Conservation (phyloP, 2,329 filamentous ascomycete genomes). For the Trichophaea hybrida region DNA sequence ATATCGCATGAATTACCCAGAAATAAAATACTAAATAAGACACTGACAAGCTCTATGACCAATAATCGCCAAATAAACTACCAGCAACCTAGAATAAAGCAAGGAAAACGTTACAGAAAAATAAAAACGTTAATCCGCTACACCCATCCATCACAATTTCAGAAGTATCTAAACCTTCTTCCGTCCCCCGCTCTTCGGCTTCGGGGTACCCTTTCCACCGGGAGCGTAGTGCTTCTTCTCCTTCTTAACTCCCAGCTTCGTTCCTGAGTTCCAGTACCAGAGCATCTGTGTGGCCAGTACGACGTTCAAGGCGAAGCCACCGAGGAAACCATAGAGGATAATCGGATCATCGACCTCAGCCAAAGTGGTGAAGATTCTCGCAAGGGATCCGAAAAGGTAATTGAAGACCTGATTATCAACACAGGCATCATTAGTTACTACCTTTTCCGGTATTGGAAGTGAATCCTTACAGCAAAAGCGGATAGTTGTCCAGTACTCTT, state of each 20-base stretch:
- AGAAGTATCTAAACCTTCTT: not conserved
- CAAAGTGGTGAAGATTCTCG: conserved; percentile 91
- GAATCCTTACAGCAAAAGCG: conserved; percentile 68
- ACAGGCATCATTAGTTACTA: conserved; percentile 29
- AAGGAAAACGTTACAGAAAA: not conserved
- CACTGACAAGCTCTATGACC: no score
- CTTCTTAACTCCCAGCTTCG: conserved; percentile 6
- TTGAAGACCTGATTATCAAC: conserved; percentile 65
- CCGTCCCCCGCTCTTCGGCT: conserved; percentile 13
- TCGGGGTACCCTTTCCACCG: conserved; percentile 12
- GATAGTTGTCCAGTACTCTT: conserved; percentile 90
- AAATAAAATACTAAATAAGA: no score
- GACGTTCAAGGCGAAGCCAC: conserved; percentile 77
- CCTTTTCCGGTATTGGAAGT: not conserved
- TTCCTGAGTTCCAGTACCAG: conserved; percentile 71
- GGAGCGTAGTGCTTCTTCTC: conserved; percentile 10
- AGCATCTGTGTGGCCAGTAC: conserved; percentile 81
- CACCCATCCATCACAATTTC: no score
- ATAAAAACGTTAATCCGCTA: not conserved
- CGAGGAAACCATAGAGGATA: conserved; percentile 87
- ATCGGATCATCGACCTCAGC: conserved; percentile 95
- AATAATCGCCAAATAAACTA: no score
- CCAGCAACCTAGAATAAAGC: not conserved
- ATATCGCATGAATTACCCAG: no score
- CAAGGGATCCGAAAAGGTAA: conserved; percentile 82